Conservation (phyloP, 345 rosid genomes). For the Orychophragmus violaceus region DNA sequence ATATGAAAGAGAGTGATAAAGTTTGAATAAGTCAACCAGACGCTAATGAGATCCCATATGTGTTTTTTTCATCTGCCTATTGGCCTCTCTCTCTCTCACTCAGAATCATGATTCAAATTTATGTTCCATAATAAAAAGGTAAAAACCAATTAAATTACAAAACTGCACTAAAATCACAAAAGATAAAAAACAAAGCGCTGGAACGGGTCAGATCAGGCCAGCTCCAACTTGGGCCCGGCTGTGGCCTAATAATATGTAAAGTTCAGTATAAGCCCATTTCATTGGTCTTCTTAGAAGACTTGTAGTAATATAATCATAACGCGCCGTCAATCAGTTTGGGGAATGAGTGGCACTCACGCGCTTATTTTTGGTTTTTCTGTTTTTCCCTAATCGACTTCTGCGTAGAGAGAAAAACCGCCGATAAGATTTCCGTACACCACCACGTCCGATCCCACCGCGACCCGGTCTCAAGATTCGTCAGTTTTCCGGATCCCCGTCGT, state of each 20-base stretch:
- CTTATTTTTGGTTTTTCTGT: constrained; percentile 7
- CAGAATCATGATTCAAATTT: no score
- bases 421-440: constrained; percentile 9
- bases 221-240: neutral
- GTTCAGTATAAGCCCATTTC: constrained; percentile 1
- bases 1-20: no score
- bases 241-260: neutral
- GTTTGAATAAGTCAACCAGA: neutral
- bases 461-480: neutral
- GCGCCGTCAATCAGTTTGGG: constrained; percentile 4
- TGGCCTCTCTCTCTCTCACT: neutral
- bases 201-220: neutral
- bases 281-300: neutral
- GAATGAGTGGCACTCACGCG: constrained; percentile 11
- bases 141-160: no score
- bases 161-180: no score
- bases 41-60: neutral
- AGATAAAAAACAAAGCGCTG: neutral
- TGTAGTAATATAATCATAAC: neutral
- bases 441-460: constrained; percentile 1
- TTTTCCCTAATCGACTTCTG: constrained; percentile 21
- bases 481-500: neutral
- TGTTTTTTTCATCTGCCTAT: neutral
- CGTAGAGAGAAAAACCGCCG: neutral
- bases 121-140: no score